Conservation (phyloP, 1,284 basidiomycete genomes). For the Cutaneotrichosporon cyanovorans region DNA sequence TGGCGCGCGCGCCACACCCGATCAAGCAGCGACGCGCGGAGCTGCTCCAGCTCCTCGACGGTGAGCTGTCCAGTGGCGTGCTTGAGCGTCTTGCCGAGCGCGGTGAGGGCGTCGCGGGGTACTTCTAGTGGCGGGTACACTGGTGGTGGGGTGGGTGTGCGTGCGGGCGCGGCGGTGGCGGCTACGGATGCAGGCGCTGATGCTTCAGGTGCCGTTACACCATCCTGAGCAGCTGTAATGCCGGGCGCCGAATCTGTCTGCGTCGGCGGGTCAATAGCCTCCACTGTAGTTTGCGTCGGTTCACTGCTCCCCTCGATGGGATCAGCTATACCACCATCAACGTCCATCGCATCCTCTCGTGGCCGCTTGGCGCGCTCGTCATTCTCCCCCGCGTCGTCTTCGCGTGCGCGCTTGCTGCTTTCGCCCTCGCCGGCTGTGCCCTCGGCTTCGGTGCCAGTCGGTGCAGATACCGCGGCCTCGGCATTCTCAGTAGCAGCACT, state of each 20-base stretch:
- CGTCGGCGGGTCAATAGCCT: constrained; percentile 43
- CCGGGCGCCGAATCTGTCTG: background rate
- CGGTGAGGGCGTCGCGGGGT: constrained; percentile 17
- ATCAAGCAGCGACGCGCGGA: constrained; percentile 74
- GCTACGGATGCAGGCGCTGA: too few species aligned
- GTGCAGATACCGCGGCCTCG: background rate
- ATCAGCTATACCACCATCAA: constrained; percentile 25
- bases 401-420: constrained; percentile 21
- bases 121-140: constrained; percentile 36
- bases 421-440: constrained; percentile 5
- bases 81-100: constrained; percentile 20
- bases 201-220: background rate
- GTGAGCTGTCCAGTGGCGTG: constrained; percentile 54
- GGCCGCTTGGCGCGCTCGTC: constrained; percentile 55
- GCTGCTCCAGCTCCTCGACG: constrained; percentile 86
- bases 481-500: background rate
- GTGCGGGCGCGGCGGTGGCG: too few species aligned
- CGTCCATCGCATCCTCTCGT: constrained; percentile 54
- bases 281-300: background rate
- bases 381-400: constrained; percentile 20
- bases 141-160: constrained; percentile 13
- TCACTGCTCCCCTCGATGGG: background rate
- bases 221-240: background rate
- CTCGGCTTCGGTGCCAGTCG: constrained; percentile 1
- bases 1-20: constrained; percentile 69